Evolutionary conservation across 2,329 filamentous ascomycete species (phyloP), one percentile per base, ranked within the genome.

Genomic region (Didymella lethalis): DNA sequence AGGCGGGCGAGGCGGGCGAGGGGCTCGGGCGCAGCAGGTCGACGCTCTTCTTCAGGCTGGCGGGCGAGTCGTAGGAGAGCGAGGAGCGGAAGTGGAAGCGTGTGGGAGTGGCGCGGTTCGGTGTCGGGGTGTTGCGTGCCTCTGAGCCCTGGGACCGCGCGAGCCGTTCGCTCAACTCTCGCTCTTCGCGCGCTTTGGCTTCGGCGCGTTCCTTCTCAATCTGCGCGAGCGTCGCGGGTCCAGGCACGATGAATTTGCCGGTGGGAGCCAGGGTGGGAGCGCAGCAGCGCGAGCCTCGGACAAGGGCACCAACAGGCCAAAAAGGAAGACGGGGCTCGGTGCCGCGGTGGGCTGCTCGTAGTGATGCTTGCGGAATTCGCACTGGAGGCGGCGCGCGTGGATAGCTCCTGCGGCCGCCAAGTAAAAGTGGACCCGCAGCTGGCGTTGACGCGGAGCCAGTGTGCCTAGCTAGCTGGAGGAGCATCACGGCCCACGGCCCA

Each of bases 11-110:
- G 54, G 64, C 61, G 59, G 65, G 57, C 46, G 65, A 64, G 10
- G 69, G 69, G 61, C 66, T 69, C 53, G 57, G 64, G 59, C 62
- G 64, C 61, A 70, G 68, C 50, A 67, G 68, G 12, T 69, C 57
- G 57, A 69, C 53, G 63, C 59, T 65, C 66, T 62, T 70, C 38
- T 49, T 48, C 23, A 46, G 36, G 40, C 20, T 43, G 40, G 40
- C 25, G 41, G 41, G 25, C 41, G 41, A 44, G 18, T 41, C 38
- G 38, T 41, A 41, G 20, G 52, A 52, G 6, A 55, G 51, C 20
- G 57, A 60, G 36, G 57, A 48, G 23, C 48, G 32, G 14, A 55
- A 48, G 36, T 40, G 8, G n/a, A 52, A 36, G 43, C 51, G 51
- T 23, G 6, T 44, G 14, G 57, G 57, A 2, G 51, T 60, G 2